Evolutionary conservation across 768 basidiomycete genomes (phyloP), one percentile per base, ranked within the genome.

Genomic region (Calvatia gigantea): DNA sequence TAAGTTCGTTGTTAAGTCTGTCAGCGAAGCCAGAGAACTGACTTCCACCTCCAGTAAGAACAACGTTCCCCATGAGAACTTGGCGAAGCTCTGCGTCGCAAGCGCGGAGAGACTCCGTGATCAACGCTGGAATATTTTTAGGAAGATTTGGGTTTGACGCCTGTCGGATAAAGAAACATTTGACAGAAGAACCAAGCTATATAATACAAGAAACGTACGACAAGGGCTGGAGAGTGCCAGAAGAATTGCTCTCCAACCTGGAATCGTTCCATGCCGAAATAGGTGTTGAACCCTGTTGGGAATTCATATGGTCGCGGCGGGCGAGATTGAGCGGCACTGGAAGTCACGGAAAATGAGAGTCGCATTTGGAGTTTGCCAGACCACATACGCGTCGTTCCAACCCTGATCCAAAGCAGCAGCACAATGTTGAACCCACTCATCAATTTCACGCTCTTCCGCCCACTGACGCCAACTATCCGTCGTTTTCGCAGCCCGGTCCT

Each of bases 41-140:
- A 55, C 89, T 92, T 33, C 94, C 91, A 8, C 95, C 96, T 6
- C 97, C 97, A n/a, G 93, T 91, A 43, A 98, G 82, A 45, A 99
- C 95, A 49, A 99, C 86, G 64, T 98, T 98, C 58, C 89, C 84
- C 66, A 96, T 82, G 25, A 99, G 83, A 17, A 90, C 87, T 57
- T 91, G 89, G 27, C 95, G 89, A 54, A 98, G 73, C 68, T 99
- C 97, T 0, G 90, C 86, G 63, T 99, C 97, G 70, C 91, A 93
- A 8, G 89, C 82, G 57, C 85, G 81, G 56, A 98, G 79, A 0
- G 92, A 83, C 56, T 87, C 84, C 49, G 77, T 81, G 42, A 98
- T 86, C 27, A 99, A 76, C 7, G 83, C 73, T 7, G 89, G 84
- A 41, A 98, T 75, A 27, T 81, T 84, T 70, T 89, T 88, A 2